A percentile compares a stretch with the other conserved stretches of the same genome.
Evolutionary conservation across 352 stramenopile genomes (phyloP).

Genomic region (Phytopythium kandeliae): DNA sequence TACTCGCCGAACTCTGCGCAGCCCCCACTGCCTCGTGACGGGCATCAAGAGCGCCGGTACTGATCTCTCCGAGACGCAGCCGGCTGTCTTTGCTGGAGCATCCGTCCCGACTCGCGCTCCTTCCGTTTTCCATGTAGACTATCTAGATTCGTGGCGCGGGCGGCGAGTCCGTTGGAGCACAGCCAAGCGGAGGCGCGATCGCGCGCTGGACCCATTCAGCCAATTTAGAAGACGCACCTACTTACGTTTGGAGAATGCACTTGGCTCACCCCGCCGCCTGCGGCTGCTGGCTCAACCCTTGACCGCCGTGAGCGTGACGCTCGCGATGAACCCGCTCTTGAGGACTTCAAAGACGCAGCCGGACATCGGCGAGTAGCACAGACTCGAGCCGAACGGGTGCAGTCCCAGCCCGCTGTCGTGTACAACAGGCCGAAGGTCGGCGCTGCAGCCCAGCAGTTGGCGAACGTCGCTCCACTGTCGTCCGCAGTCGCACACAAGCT

Average conservation of each 20-base stretch:
- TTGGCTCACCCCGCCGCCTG: not conserved
- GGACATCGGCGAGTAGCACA: constrained; percentile 67
- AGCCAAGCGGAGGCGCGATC: not conserved
- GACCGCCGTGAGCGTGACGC: constrained; percentile 44
- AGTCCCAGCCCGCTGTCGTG: constrained; percentile 71
- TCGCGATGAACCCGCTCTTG: constrained; percentile 74
- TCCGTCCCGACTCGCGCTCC: not conserved
- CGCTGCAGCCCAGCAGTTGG: constrained; percentile 34
- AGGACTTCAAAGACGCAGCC: constrained; percentile 83
- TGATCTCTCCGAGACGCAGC: not conserved
- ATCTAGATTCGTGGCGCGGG: constrained; percentile 8
- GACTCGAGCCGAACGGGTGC: constrained; percentile 72
- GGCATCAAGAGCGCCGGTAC: constrained; percentile 27
- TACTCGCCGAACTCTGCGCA: constrained; percentile 19
- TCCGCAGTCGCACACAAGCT: not conserved
- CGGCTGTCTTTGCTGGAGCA: not conserved
- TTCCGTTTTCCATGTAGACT: constrained; percentile 26
- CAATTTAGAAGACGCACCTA: constrained; percentile 1
- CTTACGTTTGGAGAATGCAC: not conserved
- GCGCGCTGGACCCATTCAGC: not conserved
- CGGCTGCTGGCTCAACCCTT: not conserved
- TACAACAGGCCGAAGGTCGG: constrained; percentile 61
- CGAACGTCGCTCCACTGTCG: constrained; percentile 66
- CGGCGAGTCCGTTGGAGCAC: not conserved
- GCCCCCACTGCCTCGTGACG: constrained; percentile 25